Percentiles rank a stretch among this genome's conserved stretches.
Evolutionary conservation across 768 basidiomycete species (phyloP).

Genomic region (Suillus paluster): DNA sequence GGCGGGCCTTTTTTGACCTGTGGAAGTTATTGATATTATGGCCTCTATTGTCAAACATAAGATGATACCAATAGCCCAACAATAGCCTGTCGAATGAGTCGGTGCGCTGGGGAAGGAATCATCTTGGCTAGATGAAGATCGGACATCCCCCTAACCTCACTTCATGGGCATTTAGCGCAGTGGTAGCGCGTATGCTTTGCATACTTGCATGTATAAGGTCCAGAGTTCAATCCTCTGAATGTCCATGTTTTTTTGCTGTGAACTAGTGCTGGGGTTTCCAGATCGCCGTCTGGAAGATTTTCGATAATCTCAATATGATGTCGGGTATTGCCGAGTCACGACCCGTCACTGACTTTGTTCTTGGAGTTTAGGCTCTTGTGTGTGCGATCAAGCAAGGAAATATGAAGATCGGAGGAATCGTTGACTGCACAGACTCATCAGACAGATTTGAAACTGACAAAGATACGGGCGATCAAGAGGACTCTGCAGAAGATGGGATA

Average conservation of each 20-base stretch:
- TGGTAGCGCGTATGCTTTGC: constrained; percentile 52
- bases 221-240: constrained; percentile 49
- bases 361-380: not conserved
- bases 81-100: no score
- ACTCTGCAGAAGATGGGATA: not conserved
- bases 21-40: no score
- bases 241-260: constrained; percentile 34
- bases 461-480: not conserved
- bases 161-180: constrained; percentile 34
- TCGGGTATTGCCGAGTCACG: not conserved
- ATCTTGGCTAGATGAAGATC: not conserved
- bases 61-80: no score
- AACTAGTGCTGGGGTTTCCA: not conserved
- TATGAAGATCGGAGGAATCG: not conserved
- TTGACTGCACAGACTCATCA: not conserved
- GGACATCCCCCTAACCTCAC: not conserved
- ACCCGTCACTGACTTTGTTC: not conserved
- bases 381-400: not conserved
- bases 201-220: constrained; percentile 43
- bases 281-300: not conserved
- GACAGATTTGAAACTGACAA: not conserved
- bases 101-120: no score
- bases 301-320: not conserved
- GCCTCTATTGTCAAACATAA: no score
- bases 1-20: no score